phyloP scores from a whole-genome alignment of 2,329 filamentous ascomycete genomes.

The Beauveria sp. region DNA sequence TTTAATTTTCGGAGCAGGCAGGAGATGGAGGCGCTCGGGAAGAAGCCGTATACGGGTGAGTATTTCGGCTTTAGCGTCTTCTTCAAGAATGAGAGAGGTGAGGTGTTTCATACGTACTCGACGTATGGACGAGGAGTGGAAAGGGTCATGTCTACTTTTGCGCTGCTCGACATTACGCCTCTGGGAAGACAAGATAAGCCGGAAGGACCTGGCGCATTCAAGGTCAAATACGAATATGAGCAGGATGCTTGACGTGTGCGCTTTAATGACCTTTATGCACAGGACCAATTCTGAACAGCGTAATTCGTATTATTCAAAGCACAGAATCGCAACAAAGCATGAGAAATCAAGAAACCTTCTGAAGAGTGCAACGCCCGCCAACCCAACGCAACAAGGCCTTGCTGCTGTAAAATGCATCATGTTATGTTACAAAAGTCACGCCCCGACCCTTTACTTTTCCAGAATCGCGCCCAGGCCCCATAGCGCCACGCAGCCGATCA shows the following conservation, averaged over 20 bases:
- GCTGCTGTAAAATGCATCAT: not conserved
- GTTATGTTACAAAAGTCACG: not conserved
- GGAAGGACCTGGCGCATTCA: slow-evolving; percentile 21
- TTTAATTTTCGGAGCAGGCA: slow-evolving; percentile 21
- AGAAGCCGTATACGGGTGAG: slow-evolving; percentile 23
- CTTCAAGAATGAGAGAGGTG: slow-evolving; percentile 17
- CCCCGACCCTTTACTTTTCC: slow-evolving; percentile 22
- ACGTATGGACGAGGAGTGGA: slow-evolving; percentile 26
- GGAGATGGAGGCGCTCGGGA: slow-evolving; percentile 21
- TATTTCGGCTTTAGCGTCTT: slow-evolving; percentile 31
- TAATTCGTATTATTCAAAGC: not conserved
- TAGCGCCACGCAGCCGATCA: slow-evolving; percentile 53
- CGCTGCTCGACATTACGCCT: slow-evolving; percentile 27
- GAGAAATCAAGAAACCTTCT: not conserved
- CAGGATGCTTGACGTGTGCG: not conserved
- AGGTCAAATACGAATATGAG: slow-evolving; percentile 20
- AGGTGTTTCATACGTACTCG: slow-evolving; percentile 32
- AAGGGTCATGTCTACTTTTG: slow-evolving; percentile 22
- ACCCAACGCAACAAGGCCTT: not conserved
- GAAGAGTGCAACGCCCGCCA: slow-evolving; percentile 6
- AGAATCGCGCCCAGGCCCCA: slow-evolving; percentile 53
- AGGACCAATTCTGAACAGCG: not conserved
- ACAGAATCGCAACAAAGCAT: not conserved
- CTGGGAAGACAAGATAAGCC: slow-evolving; percentile 24
- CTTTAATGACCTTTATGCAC: too few relatives aligned